These are phyloP conservation scores for Ogataea trehalophila DNA, from an alignment of 805 yeast genomes.

Conservation along the genomic window DNA sequence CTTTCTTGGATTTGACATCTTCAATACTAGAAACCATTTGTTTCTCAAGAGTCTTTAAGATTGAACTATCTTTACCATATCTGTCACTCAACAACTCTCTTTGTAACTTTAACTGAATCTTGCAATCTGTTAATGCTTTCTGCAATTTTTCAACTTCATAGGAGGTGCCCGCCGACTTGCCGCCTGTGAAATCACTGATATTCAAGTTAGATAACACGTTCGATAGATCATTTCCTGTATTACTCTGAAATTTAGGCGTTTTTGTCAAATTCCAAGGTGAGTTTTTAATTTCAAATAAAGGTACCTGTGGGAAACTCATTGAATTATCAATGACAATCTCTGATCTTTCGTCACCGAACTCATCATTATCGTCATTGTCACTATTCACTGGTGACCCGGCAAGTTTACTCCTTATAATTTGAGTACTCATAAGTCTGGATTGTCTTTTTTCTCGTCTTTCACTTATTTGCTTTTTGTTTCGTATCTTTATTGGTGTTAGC, in stretches of 20 bases:
- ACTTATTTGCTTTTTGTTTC: constrained; percentile 11
- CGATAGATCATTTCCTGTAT: background rate
- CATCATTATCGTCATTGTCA: constrained; percentile 7
- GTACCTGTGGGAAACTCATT: constrained; percentile 13
- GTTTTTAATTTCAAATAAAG: constrained; percentile 9
- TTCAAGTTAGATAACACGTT: background rate
- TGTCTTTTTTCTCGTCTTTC: constrained; percentile 15
- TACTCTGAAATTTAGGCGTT: background rate
- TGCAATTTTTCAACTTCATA: constrained; percentile 25
- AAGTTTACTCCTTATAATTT: constrained; percentile 10
- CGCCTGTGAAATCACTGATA: background rate
- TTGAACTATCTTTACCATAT: constrained; percentile 14
- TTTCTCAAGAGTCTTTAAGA: constrained; percentile 10
- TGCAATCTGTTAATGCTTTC: constrained; percentile 30
- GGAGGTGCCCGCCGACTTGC: constrained; percentile 9
- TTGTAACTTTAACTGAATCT: constrained; percentile 30
- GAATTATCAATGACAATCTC: constrained; percentile 16
- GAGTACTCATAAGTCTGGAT: constrained; percentile 14
- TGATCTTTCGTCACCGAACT: constrained; percentile 6
- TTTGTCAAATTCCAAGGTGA: constrained; percentile 5
- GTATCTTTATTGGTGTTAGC: constrained; percentile 8
- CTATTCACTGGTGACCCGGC: constrained; percentile 17
- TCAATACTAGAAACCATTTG: constrained; percentile 5
- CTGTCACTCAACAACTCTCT: constrained; percentile 26
- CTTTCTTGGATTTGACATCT: background rate